These are phyloP conservation scores for Saccharomycopsis selenospora DNA, from an alignment of 805 yeast genomes.

Conservation along the genomic window DNA sequence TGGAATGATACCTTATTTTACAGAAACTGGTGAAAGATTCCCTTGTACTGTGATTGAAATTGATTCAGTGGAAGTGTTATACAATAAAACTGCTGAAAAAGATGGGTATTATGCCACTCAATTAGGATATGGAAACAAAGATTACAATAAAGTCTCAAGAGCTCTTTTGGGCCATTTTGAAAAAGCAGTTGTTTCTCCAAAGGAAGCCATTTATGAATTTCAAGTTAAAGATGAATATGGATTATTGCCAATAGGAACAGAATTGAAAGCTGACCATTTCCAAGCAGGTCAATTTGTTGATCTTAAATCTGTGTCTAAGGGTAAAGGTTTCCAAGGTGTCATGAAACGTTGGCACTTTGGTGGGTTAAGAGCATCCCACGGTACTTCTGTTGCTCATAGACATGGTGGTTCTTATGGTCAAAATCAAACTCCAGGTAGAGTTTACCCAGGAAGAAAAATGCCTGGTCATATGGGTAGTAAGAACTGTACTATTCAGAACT, in stretches of 20 bases:
- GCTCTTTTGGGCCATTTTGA: constrained; percentile 70
- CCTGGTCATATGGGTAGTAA: constrained; percentile 93
- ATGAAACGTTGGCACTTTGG: constrained; percentile 90
- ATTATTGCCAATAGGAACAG: constrained; percentile 68
- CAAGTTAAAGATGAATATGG: constrained; percentile 62
- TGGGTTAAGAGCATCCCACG: constrained; percentile 91
- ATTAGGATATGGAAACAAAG: constrained; percentile 73
- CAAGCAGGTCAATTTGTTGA: constrained; percentile 80
- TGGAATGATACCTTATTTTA: constrained; percentile 86
- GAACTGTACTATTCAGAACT: constrained; percentile 65
- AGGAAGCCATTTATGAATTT: constrained; percentile 67
- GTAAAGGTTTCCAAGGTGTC: constrained; percentile 97
- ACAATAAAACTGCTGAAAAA: constrained; percentile 57
- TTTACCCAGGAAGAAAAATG: constrained; percentile 95
- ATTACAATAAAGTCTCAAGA: constrained; percentile 53
- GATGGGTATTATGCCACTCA: constrained; percentile 84
- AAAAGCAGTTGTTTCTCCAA: constrained; percentile 78
- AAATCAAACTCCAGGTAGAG: constrained; percentile 93
- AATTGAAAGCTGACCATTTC: constrained; percentile 77
- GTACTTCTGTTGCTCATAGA: constrained; percentile 90
- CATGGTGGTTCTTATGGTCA: constrained; percentile 97
- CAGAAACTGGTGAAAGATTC: constrained; percentile 56
- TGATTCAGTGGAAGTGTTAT: constrained; percentile 79
- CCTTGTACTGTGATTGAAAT: constrained; percentile 88
- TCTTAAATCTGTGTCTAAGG: constrained; percentile 69